Evolutionary conservation across 169 alveolate species (phyloP), one percentile per base, ranked within the genome.

Genomic region (Cyclospora cayetanensis): DNA sequence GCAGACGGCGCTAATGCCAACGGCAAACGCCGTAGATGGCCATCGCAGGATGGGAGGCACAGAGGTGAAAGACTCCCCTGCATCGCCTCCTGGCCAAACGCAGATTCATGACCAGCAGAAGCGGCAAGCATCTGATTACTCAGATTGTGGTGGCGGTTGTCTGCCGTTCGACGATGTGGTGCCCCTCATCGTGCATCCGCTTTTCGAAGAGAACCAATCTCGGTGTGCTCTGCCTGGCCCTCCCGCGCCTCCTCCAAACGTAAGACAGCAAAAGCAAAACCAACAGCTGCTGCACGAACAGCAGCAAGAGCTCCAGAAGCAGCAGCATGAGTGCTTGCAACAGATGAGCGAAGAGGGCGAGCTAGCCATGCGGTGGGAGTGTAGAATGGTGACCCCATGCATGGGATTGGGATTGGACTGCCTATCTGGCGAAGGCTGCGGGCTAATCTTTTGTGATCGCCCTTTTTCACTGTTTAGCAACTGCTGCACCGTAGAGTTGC

Each of bases 331-430:
- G n/a, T n/a, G n/a, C n/a, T n/a, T n/a, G n/a, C n/a, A n/a, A n/a
- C n/a, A n/a, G n/a, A n/a, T n/a, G n/a, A n/a, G n/a, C n/a, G n/a
- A n/a, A n/a, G n/a, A n/a, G n/a, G n/a, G n/a, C n/a, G n/a, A n/a
- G n/a, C n/a, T n/a, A n/a, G n/a, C n/a, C 60, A 46, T 7, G 63
- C 42, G 92, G 39, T 87, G 92, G 92, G 92, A 87, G 63, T 87
- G 92, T 34, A 52, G 92, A 18, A 63, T 87, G 34, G 92, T 87
- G 29, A 87, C 92, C 42, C 92, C 92, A 0, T 20, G 79, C n/a
- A 55, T 87, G 0, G 92, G 63, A 15, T 27, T 34, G 25, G 60
- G 86, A 2, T 74, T 87, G 4, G 92, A 87, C 34, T 87, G 85
- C 25, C n/a, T 66, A 1, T 70, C 85, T 7, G 85, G 66, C 22